These are phyloP conservation scores for Cucumis variabilis DNA, from an alignment of 331 rosid species.

Conservation along the genomic window DNA sequence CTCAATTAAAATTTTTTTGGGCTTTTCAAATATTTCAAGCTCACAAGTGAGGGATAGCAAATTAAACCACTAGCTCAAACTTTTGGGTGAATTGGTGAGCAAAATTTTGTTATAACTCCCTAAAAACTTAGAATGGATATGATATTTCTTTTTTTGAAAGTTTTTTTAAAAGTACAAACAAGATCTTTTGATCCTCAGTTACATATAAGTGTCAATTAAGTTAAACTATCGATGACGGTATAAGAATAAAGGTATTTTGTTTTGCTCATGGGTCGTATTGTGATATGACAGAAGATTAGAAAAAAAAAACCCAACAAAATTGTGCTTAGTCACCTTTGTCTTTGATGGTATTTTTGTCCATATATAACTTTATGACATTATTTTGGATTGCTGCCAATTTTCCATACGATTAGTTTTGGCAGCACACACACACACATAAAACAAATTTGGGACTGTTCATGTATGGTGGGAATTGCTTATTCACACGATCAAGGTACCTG, in stretches of 20 bases:
- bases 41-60: no score
- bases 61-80: no score
- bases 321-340: neutral
- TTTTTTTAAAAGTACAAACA: no score
- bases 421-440: neutral
- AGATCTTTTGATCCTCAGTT: no score
- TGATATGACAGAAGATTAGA: neutral
- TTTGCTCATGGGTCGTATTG: neutral
- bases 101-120: no score
- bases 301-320: neutral
- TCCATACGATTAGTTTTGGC: neutral
- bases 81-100: no score
- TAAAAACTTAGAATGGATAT: conserved; percentile 3
- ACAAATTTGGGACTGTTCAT: neutral
- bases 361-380: neutral
- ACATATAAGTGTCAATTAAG: no score
- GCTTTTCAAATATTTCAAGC: no score
- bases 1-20: no score
- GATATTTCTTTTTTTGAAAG: neutral
- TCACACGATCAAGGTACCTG: neutral
- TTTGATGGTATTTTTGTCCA: neutral
- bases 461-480: neutral
- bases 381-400: conserved; percentile 1
- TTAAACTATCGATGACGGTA: neutral
- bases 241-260: conserved; percentile 10